Evolutionary conservation across 331 rosid genomes (phyloP), one percentile per base, ranked within the genome.

Genomic region (Malus hybrid): DNA sequence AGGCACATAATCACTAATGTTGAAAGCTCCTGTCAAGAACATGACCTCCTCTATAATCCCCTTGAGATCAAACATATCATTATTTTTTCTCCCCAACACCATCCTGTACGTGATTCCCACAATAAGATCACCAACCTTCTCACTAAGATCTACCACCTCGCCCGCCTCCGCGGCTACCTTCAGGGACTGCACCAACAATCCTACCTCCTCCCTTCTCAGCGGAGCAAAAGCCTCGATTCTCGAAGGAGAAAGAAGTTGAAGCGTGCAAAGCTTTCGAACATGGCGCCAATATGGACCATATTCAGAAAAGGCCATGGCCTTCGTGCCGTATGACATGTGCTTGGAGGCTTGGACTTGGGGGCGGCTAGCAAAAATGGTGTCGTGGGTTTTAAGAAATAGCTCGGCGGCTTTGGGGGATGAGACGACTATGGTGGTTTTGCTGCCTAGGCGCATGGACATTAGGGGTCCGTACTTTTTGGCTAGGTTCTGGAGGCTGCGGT

Each of bases 401-500:
- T 72, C 74, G 5, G 70, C 78, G 1, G 69, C 74, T 29, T 42
- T 33, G 0, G 78, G 55, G 32, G 82, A 79, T 26, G 82, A 79
- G 63, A 72, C 28, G 0, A 79, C 64, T 7, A 79, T 6, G 69
- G 75, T 3, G 18, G 79, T 81, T 4, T 82, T 75, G 2, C 63
- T 63, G 7, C 89, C 88, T 2, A 82, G 72, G 16, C 79, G 66
- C 0, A 86, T 4, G 57, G 78, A 84, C 92, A 86, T 86, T 28
- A 88, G 75, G 36, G 81, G 75, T 19, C 92, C 92, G 32, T 88
- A 64, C 65, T 28, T 84, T 24, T 4, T 58, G 34, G 92, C 60
- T 30, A 82, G 42, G n/a, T 79, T 4, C 11, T 73, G 82, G 48
- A 72, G 74, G 63, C 42, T 63, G 6, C 78, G 82, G 55, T 79